Base-by-base conservation (phyloP, 192 early-diverging fungal species). In the Umbelopsis ramanniana region DNA sequence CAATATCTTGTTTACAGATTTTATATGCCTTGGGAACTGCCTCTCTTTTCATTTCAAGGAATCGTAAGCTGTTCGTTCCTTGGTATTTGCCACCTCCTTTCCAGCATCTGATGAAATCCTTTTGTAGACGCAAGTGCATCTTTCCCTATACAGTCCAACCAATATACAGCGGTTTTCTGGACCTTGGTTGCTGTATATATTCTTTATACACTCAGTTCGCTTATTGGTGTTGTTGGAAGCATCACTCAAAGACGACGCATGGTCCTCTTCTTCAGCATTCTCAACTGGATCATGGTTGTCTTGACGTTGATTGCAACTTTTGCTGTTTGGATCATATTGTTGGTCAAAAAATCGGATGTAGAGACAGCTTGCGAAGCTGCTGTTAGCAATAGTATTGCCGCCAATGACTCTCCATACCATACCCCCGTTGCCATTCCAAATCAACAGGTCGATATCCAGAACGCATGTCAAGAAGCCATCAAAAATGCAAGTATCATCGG, bases 181-280 rank as follows among this genome's bases (percentile, higher is more conserved):
- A 55, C 69, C 19, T 15, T 29, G 7, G 50, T 69, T 38, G 76
- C 45, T 67, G 47, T 78, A 19, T 43, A 37, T 37, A 26, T 71
- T 17, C 43, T 78, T 1, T 78, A 74, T 57, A 24, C 72, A 1
- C 12, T 74, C 17, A 70, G 68, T 46, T 70, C 76, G 15, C 21
- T 78, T 9, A 54, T 78, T 66, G 76, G 76, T 67, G 68, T 78
- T 8, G 9, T 78, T 68, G 76, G 76, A 26, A 67, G 55, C 45
- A 73, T 78, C 35, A 69, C 67, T 24, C 68, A 78, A 73, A 73
- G 74, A 45, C 72, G 76, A 29, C 35, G n/a, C 17, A 67, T 78
- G 69, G 70, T 67, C 23, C 17, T 37, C 3, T 3, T 78, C 22
- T 78, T 78, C 40, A 73, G 66, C 40, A 52, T 66, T 10, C 47